These are phyloP conservation scores for Penstemon davidsonii DNA, from an alignment of 257 asterid species.

Conservation along the genomic window DNA sequence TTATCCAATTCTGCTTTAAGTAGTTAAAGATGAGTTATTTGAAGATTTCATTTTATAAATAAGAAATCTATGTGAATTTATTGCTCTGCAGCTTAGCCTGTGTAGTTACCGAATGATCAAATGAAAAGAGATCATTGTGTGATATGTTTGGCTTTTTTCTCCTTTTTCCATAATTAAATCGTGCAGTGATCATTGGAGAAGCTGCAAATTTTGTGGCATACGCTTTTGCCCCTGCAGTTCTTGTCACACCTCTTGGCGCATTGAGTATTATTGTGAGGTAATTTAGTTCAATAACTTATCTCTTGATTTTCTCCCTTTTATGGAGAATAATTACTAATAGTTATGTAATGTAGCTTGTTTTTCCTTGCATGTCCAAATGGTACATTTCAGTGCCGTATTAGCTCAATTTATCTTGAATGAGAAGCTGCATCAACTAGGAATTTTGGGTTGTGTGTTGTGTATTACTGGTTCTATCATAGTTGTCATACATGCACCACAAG, in stretches of 20 bases:
- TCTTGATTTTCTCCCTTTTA: background rate
- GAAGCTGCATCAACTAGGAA: constrained; percentile 69
- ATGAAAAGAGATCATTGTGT: constrained; percentile 11
- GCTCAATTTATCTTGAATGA: constrained; percentile 79
- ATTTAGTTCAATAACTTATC: constrained; percentile 4
- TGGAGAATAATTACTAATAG: background rate
- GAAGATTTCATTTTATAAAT: constrained; percentile 11
- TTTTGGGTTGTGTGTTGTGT: constrained; percentile 83
- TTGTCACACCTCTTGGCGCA: constrained; percentile 90
- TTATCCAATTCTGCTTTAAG: background rate
- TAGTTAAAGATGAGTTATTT: background rate
- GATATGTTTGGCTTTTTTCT: constrained; percentile 18
- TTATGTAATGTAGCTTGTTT: constrained; percentile 12
- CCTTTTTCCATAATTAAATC: constrained; percentile 1
- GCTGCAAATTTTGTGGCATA: constrained; percentile 84
- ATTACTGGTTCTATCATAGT: constrained; percentile 73
- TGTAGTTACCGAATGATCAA: background rate
- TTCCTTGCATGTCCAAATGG: constrained; percentile 19
- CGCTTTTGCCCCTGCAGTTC: constrained; percentile 95
- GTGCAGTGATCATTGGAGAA: constrained; percentile 82
- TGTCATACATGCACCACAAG: constrained; percentile 83
- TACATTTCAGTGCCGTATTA: constrained; percentile 57
- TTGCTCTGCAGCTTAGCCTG: background rate
- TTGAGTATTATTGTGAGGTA: constrained; percentile 86
- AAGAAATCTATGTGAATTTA: background rate